Evolutionary conservation across 2,329 filamentous ascomycete genomes (phyloP), one percentile per base, ranked within the genome.

Genomic region (Fusarium redolens): DNA sequence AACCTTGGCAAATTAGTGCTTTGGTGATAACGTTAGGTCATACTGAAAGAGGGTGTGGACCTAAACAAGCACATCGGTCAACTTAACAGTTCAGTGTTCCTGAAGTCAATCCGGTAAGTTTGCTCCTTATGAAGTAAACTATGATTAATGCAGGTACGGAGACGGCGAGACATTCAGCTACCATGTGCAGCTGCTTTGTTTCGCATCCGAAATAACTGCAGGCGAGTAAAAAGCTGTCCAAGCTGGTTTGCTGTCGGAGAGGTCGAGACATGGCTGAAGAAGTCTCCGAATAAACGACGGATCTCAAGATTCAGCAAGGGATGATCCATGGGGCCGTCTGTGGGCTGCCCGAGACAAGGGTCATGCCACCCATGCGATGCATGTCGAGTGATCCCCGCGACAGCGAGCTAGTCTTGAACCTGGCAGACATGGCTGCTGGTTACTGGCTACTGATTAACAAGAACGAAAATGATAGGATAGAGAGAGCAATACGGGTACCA

Each of bases 191-290:
- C 45, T 69, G 61, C 31, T 51, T 48, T 38, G 37, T 30, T 54
- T 51, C n/a, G 37, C 15, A 51, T 15, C 28, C 22, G 43, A 25
- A n/a, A 11, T 22, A 38, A 28, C 33, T 43, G 43, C 31, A 47
- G 55, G 40, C 67, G 50, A 74, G 64, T 75, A 44, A 45, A 62
- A 64, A 61, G 44, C 55, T 52, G 40, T 40, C 30, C 38, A 56
- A 72, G 45, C 59, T 40, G 56, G 51, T 55, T 50, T 59, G 22
- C 22, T 48, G 47, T 41, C 65, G 48, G 65, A 69, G 60, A 65
- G 52, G 51, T 64, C 65, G 65, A 75, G 65, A 62, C 71, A 66
- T 75, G 69, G 74, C 71, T 75, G 60, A 73, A 61, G 57, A 75
- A 71, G 60, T 75, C 69, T 76, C 69, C 69, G 64, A 71, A 71